A percentile compares a stretch with the other conserved stretches of the same genome.
These are phyloP conservation scores for Sporisorium graminicola DNA, from an alignment of 1,284 basidiomycete genomes.

Conservation along the genomic window DNA sequence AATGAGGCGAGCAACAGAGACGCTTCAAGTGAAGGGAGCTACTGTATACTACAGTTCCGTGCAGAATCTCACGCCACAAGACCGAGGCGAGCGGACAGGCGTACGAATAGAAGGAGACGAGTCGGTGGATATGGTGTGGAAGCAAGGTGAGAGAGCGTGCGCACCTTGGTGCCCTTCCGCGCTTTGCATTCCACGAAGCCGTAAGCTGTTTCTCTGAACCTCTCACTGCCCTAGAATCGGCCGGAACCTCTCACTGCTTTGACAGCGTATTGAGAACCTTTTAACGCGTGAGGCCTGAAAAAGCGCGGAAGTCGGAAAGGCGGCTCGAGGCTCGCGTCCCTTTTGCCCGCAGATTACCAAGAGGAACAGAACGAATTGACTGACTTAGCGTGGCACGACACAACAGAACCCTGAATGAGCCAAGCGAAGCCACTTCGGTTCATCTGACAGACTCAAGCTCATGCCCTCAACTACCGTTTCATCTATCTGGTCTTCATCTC, in stretches of 20 bases:
- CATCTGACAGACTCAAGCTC: slow-evolving; percentile 5
- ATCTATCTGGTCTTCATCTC: background rate
- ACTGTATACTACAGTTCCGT: slow-evolving; percentile 5
- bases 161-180: background rate
- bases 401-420: slow-evolving; percentile 8
- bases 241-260: slow-evolving; percentile 3
- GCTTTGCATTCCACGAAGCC: background rate
- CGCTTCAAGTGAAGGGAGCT: background rate
- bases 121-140: background rate
- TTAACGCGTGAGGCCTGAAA: background rate
- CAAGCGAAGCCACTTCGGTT: background rate
- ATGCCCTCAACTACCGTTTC: background rate
- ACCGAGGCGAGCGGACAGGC: background rate
- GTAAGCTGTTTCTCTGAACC: background rate
- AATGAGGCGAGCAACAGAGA: background rate
- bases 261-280: background rate
- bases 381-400: background rate
- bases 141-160: background rate
- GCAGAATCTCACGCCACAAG: background rate
- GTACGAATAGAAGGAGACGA: background rate
- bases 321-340: slow-evolving; percentile 4
- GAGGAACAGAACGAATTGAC: background rate
- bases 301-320: slow-evolving; percentile 7
- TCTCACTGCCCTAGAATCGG: background rate
- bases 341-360: background rate